phyloP scores from a whole-genome alignment of 2,329 filamentous ascomycete species.

The Mycosphaerelloides madeirae region DNA sequence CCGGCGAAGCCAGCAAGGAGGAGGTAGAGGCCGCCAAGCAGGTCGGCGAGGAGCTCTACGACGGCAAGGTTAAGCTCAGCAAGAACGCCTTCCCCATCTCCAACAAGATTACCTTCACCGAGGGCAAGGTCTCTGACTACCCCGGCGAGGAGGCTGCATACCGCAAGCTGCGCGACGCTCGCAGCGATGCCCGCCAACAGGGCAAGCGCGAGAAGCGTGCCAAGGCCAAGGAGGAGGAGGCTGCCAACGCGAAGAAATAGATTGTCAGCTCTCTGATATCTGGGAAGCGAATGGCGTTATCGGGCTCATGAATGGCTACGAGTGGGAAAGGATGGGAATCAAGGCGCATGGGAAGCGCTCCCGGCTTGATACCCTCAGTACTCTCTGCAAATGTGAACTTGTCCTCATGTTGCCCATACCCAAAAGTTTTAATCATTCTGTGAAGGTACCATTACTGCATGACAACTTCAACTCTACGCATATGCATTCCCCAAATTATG shows the following conservation, averaged over 20 bases:
- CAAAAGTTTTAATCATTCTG: no score
- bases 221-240: conserved; percentile 80
- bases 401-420: no score
- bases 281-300: conserved; percentile 12
- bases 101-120: conserved; percentile 68
- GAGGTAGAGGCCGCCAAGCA: conserved; percentile 67
- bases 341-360: no score
- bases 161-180: conserved; percentile 75
- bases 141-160: conserved; percentile 79
- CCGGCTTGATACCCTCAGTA: no score
- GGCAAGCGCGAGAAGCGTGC: conserved; percentile 91
- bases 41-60: conserved; percentile 42
- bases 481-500: conserved; percentile 42
- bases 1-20: conserved; percentile 80
- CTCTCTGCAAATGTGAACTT: no score
- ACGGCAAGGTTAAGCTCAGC: conserved; percentile 40
- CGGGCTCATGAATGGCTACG: no score
- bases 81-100: conserved; percentile 64
- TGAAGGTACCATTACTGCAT: background rate
- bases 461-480: background rate
- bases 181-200: conserved; percentile 73
- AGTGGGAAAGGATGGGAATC: no score
- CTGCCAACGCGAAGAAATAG: conserved; percentile 77
- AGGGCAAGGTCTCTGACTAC: conserved; percentile 68
- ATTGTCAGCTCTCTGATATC: conserved; percentile 11